Evolutionary conservation across 768 basidiomycete species (phyloP).

Genomic region (Lactarius psammicola): DNA sequence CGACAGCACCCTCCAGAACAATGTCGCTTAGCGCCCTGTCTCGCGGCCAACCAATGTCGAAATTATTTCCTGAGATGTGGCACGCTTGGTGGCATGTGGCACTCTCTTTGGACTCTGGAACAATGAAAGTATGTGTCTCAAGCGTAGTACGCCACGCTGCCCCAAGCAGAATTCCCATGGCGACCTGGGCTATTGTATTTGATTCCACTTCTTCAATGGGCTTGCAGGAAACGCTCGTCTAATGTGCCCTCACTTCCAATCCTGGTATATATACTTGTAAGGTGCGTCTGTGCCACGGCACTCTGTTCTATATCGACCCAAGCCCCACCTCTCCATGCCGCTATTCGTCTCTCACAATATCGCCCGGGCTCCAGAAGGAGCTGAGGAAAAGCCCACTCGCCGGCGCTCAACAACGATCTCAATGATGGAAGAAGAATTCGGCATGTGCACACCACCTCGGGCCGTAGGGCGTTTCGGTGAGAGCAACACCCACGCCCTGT

Average conservation of each 20-base stretch:
- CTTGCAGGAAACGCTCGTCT: neutral
- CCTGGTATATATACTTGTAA: neutral
- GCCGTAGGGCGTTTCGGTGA: slow-evolving; percentile 5
- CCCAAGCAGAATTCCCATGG: neutral
- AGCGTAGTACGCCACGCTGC: neutral
- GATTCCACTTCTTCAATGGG: neutral
- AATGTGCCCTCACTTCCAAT: neutral
- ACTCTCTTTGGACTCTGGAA: neutral
- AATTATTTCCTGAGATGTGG: neutral
- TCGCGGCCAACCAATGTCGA: neutral
- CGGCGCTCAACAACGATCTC: slow-evolving; percentile 19
- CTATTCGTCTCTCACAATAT: neutral
- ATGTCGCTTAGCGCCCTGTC: neutral
- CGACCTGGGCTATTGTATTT: neutral
- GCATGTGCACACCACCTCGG: slow-evolving; percentile 2
- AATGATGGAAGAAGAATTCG: slow-evolving; percentile 20
- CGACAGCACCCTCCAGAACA: no score
- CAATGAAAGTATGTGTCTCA: neutral
- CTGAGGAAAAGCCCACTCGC: neutral
- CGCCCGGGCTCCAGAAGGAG: neutral
- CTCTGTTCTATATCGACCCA: neutral
- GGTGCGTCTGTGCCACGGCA: neutral
- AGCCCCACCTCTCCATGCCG: neutral
- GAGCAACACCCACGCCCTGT: neutral
- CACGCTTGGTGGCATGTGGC: neutral